These are phyloP conservation scores for Hsuehochloa calcarea DNA, from an alignment of 176 grass and related monocot genomes.

Conservation along the genomic window DNA sequence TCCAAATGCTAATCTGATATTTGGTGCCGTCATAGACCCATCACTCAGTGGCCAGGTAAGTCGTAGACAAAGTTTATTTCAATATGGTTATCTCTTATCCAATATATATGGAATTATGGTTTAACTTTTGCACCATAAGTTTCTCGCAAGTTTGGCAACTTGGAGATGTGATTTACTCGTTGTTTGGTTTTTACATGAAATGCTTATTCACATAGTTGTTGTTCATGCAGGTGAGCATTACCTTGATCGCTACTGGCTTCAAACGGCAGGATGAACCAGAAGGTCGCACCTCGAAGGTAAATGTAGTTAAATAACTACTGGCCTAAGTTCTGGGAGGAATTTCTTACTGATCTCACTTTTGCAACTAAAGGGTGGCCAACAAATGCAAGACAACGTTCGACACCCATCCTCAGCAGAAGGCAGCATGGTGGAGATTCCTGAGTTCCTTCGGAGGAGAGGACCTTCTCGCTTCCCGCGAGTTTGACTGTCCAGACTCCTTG, in stretches of 20 bases:
- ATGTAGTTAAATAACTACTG: background rate
- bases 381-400: constrained; percentile 46
- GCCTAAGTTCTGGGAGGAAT: background rate
- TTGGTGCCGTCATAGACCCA: constrained; percentile 93
- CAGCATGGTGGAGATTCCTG: constrained; percentile 66
- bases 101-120: background rate
- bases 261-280: constrained; percentile 77
- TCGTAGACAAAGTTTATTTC: constrained; percentile 14
- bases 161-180: background rate
- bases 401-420: constrained; percentile 49
- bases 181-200: background rate
- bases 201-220: background rate
- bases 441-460: constrained; percentile 73
- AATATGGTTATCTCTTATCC: background rate
- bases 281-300: constrained; percentile 57
- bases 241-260: constrained; percentile 87
- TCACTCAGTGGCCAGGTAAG: constrained; percentile 94
- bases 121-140: background rate
- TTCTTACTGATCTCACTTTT: constrained; percentile 19
- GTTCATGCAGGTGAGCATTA: constrained; percentile 77
- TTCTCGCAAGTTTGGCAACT: background rate
- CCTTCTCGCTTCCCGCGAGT: constrained; percentile 60
- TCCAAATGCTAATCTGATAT: constrained; percentile 98
- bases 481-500: constrained; percentile 33
- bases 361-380: constrained; percentile 52